A percentile compares a stretch with the other conserved stretches of the same genome.
phyloP scores from a whole-genome alignment of 257 asterid genomes.

The Ballota nigra region DNA sequence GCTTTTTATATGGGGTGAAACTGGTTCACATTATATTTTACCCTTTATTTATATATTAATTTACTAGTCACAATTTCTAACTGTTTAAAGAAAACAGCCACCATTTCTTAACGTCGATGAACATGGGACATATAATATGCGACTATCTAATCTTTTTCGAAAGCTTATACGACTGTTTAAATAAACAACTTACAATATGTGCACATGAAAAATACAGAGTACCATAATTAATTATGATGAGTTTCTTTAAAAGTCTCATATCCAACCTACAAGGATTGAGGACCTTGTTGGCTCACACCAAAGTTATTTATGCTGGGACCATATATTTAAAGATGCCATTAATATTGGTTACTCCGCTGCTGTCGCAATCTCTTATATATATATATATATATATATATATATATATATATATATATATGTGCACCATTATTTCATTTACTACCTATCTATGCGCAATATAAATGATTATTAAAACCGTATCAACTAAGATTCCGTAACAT shows the following conservation, averaged over 20 bases:
- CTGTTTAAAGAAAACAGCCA: not conserved
- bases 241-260: constrained; percentile 6
- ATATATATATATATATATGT: too few species aligned
- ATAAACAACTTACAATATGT: too few species aligned
- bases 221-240: constrained; percentile 9
- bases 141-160: too few species aligned
- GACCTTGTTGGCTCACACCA: constrained; percentile 24
- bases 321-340: constrained; percentile 20
- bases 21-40: too few species aligned
- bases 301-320: constrained; percentile 28
- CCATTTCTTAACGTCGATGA: not conserved
- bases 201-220: too few species aligned
- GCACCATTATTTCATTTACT: constrained; percentile 12
- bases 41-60: too few species aligned
- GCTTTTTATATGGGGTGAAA: too few species aligned
- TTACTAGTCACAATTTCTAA: not conserved
- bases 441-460: not conserved
- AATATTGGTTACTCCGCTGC: constrained; percentile 21
- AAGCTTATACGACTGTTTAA: too few species aligned
- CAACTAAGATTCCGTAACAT: not conserved
- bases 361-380: constrained; percentile 14
- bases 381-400: too few species aligned
- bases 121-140: too few species aligned
- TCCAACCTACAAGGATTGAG: constrained; percentile 15
- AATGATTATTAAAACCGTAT: constrained; percentile 6